Evolutionary conservation across 2,329 filamentous ascomycete species (phyloP).

Genomic region (Thielaviopsis punctulata): DNA sequence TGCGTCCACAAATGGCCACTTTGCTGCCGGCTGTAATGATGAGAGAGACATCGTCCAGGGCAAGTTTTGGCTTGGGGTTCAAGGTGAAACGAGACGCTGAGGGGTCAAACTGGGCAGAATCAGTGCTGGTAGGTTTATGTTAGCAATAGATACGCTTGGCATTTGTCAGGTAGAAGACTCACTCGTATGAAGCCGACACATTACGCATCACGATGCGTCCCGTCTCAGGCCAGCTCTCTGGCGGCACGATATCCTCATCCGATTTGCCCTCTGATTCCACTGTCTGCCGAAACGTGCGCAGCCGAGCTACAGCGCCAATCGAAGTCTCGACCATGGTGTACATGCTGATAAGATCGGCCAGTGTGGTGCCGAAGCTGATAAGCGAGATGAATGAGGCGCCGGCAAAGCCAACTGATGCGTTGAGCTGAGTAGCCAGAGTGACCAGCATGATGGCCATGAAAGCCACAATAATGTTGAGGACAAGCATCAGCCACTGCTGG

Average conservation of each 20-base stretch:
- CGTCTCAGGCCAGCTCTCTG: constrained; percentile 18
- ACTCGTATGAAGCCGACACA: constrained; percentile 21
- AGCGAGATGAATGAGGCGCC: constrained; percentile 24
- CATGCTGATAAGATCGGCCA: constrained; percentile 18
- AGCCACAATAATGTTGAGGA: constrained; percentile 32
- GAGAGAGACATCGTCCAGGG: constrained; percentile 16
- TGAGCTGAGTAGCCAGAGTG: constrained; percentile 26
- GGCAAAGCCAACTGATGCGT: constrained; percentile 21
- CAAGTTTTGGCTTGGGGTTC: constrained; percentile 13
- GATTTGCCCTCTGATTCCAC: constrained; percentile 14
- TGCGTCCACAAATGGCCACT: constrained; percentile 22
- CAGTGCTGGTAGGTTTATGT: neutral
- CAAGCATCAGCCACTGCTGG: constrained; percentile 38
- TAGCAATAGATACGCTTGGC: neutral
- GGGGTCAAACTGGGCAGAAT: neutral
- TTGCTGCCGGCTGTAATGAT: constrained; percentile 19
- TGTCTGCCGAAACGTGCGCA: constrained; percentile 17
- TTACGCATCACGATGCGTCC: constrained; percentile 18
- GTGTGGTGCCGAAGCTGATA: constrained; percentile 20
- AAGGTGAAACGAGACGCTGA: too few relatives aligned
- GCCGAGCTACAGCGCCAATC: constrained; percentile 17
- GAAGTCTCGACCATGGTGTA: constrained; percentile 20
- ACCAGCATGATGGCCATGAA: constrained; percentile 28
- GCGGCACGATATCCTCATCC: constrained; percentile 13
- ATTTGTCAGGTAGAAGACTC: neutral